These are phyloP conservation scores for Fusarium annulatum DNA, from an alignment of 2,329 filamentous ascomycete species.

Conservation along the genomic window DNA sequence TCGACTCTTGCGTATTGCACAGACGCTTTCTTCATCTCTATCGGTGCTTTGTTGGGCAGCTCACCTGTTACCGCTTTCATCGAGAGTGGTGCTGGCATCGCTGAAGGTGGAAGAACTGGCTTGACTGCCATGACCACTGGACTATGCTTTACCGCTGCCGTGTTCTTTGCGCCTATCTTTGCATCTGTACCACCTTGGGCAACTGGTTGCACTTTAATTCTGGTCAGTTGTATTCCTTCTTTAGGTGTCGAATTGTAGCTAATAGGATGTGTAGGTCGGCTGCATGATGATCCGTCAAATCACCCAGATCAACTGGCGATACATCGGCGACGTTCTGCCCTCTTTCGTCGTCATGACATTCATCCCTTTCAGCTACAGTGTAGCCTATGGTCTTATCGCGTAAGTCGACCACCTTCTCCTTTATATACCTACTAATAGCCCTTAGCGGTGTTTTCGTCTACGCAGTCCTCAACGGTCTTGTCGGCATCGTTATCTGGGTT, in stretches of 20 bases:
- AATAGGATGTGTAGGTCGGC: conserved; percentile 64
- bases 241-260: background rate
- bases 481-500: conserved; percentile 57
- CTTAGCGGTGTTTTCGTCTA: conserved; percentile 65
- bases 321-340: conserved; percentile 79
- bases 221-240: conserved; percentile 57
- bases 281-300: conserved; percentile 83
- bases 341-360: conserved; percentile 80
- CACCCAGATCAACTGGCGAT: conserved; percentile 79
- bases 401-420: conserved; percentile 51
- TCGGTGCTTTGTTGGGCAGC: conserved; percentile 75
- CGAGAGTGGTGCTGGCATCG: conserved; percentile 80
- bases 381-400: conserved; percentile 81
- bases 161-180: conserved; percentile 82
- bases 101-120: conserved; percentile 78
- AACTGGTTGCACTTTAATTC: conserved; percentile 77
- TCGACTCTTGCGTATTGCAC: conserved; percentile 83
- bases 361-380: conserved; percentile 83
- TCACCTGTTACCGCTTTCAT: conserved; percentile 81
- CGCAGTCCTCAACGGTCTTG: conserved; percentile 60
- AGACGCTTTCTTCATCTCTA: conserved; percentile 77
- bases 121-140: conserved; percentile 77
- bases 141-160: conserved; percentile 74
- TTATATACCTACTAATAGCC: conserved; percentile 5
- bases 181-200: conserved; percentile 83